A percentile compares a stretch with the other conserved stretches of the same genome.
Conservation (phyloP, 768 basidiomycete species). For the Suillus plorans region DNA sequence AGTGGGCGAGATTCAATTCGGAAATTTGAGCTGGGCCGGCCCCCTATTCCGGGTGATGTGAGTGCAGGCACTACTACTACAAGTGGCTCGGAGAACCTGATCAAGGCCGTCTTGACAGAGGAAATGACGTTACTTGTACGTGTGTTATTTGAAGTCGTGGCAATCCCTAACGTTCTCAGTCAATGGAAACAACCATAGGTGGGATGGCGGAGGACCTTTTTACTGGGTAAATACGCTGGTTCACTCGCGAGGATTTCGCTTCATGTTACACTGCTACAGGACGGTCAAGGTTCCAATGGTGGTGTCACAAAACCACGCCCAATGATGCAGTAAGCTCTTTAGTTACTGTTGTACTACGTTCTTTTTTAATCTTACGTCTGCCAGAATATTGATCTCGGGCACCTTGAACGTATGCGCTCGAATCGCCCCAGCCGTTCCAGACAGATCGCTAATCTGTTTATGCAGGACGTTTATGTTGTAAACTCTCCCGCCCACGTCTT, state of each 20-base stretch:
- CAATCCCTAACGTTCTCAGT: constrained; percentile 13
- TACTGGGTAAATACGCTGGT: constrained; percentile 37
- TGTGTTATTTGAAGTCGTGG: not conserved
- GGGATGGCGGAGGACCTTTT: constrained; percentile 43
- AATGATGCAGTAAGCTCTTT: constrained; percentile 39
- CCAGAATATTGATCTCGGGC: constrained; percentile 42
- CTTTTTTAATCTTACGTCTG: not conserved
- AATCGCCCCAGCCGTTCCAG: not conserved
- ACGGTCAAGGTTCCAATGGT: constrained; percentile 20
- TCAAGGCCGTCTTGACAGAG: constrained; percentile 31
- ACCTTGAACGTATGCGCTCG: constrained; percentile 30
- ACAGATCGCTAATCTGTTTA: not conserved
- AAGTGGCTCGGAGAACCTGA: not conserved
- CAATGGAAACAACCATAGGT: constrained; percentile 41
- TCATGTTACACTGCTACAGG: constrained; percentile 17
- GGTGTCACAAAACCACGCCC: constrained; percentile 29
- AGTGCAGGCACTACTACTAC: constrained; percentile 7
- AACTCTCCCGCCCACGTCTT: constrained; percentile 41
- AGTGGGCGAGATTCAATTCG: constrained; percentile 63
- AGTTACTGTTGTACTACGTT: not conserved
- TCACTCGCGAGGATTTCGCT: not conserved
- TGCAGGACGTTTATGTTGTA: constrained; percentile 34
- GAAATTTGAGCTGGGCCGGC: constrained; percentile 49
- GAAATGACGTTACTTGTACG: constrained; percentile 49
- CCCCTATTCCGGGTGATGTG: constrained; percentile 55